Evolutionary conservation across 2,329 filamentous ascomycete genomes (phyloP).

Genomic region (Colletotrichum aenigma): DNA sequence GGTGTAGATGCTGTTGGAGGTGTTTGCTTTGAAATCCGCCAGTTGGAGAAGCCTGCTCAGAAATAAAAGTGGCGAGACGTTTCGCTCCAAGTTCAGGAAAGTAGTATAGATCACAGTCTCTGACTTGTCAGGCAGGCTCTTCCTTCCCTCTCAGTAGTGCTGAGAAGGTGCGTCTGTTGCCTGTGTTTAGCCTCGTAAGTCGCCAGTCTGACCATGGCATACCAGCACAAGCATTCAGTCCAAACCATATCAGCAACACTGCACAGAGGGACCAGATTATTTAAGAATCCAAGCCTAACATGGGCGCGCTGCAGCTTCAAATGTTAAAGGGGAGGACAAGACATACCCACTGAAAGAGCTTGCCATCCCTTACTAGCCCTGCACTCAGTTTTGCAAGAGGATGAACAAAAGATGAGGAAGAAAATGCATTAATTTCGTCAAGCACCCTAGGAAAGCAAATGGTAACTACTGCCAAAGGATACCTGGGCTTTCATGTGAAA

Average conservation of each 20-base stretch:
- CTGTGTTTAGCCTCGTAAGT: background rate
- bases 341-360: background rate
- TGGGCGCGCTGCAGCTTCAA: background rate
- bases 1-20: background rate
- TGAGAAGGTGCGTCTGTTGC: background rate
- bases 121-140: background rate
- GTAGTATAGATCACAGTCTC: background rate
- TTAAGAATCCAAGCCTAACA: background rate
- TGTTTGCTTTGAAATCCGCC: background rate
- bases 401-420: background rate
- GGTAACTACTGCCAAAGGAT: background rate
- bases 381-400: slow-evolving; percentile 9
- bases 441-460: background rate
- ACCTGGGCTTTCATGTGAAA: background rate
- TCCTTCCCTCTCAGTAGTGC: background rate
- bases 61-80: background rate
- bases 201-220: background rate
- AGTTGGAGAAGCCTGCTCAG: background rate
- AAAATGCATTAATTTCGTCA: background rate
- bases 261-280: background rate
- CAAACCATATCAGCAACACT: background rate
- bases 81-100: background rate
- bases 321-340: background rate
- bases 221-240: background rate
- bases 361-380: background rate